Percentiles rank a stretch among this genome's conserved stretches.
These are phyloP conservation scores for Ambrosia trifida DNA, from an alignment of 129 eudicot genomes.

Conservation along the genomic window DNA sequence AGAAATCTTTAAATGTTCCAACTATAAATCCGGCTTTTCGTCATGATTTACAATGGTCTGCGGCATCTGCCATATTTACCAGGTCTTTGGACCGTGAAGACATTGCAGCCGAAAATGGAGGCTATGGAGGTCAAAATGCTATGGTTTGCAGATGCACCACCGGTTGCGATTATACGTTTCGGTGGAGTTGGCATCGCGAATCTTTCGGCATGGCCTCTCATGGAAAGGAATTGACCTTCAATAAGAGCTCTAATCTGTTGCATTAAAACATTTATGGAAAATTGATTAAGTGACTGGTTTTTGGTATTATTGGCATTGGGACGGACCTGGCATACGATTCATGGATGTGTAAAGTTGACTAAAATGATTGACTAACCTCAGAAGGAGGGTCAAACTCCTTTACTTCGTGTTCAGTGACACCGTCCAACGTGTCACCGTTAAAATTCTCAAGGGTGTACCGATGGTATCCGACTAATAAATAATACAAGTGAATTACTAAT, in stretches of 20 bases:
- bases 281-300: background rate
- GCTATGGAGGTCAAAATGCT: slow-evolving; percentile 64
- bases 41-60: background rate
- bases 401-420: slow-evolving; percentile 55
- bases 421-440: slow-evolving; percentile 52
- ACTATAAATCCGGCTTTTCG: background rate
- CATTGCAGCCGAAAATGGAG: slow-evolving; percentile 77
- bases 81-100: slow-evolving; percentile 77
- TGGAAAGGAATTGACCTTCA: slow-evolving; percentile 89
- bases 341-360: background rate
- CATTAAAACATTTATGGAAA: background rate
- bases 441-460: slow-evolving; percentile 67
- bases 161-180: slow-evolving; percentile 85
- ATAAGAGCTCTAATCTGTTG: slow-evolving; percentile 81
- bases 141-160: slow-evolving; percentile 88
- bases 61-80: slow-evolving; percentile 38
- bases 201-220: slow-evolving; percentile 86
- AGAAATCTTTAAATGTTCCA: background rate
- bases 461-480: slow-evolving; percentile 69
- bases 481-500: slow-evolving; percentile 1
- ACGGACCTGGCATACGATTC: slow-evolving; percentile 5
- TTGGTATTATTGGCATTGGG: background rate
- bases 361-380: slow-evolving; percentile 52
- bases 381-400: slow-evolving; percentile 71
- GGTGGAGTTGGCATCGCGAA: slow-evolving; percentile 97